Conservation (phyloP, 2,329 filamentous ascomycete genomes). For the Cordyceps fumosorosea region DNA sequence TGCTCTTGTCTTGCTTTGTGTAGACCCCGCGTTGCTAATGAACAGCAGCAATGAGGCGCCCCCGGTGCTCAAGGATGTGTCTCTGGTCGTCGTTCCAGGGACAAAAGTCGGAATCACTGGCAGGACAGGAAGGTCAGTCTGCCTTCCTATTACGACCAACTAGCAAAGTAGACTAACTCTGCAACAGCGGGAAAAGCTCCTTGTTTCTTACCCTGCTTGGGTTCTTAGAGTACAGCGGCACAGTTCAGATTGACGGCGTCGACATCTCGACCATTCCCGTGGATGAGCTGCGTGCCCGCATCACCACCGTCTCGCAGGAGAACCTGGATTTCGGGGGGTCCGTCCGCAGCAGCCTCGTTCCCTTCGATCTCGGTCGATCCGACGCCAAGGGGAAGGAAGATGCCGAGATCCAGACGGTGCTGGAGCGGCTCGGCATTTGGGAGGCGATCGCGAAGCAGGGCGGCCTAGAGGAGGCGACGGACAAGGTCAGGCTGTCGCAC, state of each 20-base stretch:
- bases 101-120: background rate
- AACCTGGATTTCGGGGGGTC: background rate
- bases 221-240: slow-evolving; percentile 11
- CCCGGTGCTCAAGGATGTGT: background rate
- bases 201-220: background rate
- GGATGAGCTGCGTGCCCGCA: slow-evolving; percentile 31
- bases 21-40: background rate
- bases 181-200: slow-evolving; percentile 4
- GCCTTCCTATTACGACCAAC: background rate
- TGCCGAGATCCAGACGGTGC: background rate
- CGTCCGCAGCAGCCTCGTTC: background rate
- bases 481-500: slow-evolving; percentile 38
- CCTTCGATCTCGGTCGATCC: background rate
- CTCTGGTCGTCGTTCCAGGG: background rate
- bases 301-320: slow-evolving; percentile 42
- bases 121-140: background rate
- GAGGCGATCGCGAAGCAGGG: slow-evolving; percentile 19
- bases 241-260: slow-evolving; percentile 36
- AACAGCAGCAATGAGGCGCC: background rate
- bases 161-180: background rate
- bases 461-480: slow-evolving; percentile 28
- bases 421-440: slow-evolving; percentile 16
- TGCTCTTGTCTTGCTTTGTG: background rate
- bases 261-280: slow-evolving; percentile 33
- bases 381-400: background rate